Evolutionary conservation across 148 eudicot species (phyloP), one percentile per base, ranked within the genome.

Genomic region (Pharnaceum exiguum): DNA sequence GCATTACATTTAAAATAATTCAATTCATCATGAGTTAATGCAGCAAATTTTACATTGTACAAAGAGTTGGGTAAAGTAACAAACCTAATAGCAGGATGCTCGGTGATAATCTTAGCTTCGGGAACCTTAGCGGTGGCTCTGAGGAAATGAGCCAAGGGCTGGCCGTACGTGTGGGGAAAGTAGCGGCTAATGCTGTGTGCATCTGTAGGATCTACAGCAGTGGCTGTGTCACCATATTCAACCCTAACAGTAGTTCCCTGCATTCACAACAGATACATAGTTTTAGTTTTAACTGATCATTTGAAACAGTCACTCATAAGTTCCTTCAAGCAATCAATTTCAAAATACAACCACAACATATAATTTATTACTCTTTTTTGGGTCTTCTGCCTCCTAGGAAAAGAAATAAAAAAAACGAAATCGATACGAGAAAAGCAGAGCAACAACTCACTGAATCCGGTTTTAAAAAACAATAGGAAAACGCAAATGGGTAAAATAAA

Each of bases 231-330:
- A 50, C 99, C 94, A 68, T 81, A 75, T 58, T 93, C 96, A 15
- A 89, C 96, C 53, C 96, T 86, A 17, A 88, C 96, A 49, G 90
- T 71, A 69, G 90, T 88, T 61, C 98, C 96, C 98, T 93, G 80
- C 55, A 51, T 18, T 48, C 33, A 30, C 45, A 58, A 57, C 49
- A 35, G 37, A 29, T 18, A 30, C 12, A 12, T 12, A 35, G 38
- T 35, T 7, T 35, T 6, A 35, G 38, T 35, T 6, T 12, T 6
- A 35, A 35, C 38, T 12, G n/a, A n/a, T n/a, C n/a, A n/a, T n/a
- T 40, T 21, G 23, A 32, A 6, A 6, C 49, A 45, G 18, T 19
- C n/a, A 46, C 16, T 8, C n/a, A 30, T 44, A n/a, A 13, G 10
- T 27, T 5, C 31, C 24, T 43, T 21, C 46, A 21, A 58, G 39